Percentiles rank a stretch among this genome's conserved stretches.
Evolutionary conservation across 306 rosid genomes (phyloP).

Genomic region (Begonia masoniana): DNA sequence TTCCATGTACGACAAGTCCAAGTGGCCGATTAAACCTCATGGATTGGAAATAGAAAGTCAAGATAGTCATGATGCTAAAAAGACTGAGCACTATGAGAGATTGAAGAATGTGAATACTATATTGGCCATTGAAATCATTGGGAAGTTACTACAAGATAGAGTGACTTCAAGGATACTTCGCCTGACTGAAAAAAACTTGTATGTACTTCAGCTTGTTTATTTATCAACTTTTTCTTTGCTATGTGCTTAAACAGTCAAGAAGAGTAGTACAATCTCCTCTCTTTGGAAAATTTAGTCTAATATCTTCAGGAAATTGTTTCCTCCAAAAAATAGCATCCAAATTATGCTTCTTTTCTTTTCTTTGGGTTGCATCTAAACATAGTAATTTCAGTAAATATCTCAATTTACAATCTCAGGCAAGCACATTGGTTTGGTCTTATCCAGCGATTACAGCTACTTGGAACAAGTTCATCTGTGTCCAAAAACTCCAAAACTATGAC

Average conservation of each 20-base stretch:
- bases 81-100: slow-evolving; percentile 39
- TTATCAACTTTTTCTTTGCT: neutral
- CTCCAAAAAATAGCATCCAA: too few relatives aligned
- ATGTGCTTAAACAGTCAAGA: too few relatives aligned
- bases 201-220: slow-evolving; percentile 16
- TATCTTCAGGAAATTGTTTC: too few relatives aligned
- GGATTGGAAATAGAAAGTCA: slow-evolving; percentile 68
- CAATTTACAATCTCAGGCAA: slow-evolving; percentile 36
- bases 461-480: slow-evolving; percentile 50
- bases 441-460: slow-evolving; percentile 49
- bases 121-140: slow-evolving; percentile 65
- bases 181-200: slow-evolving; percentile 73
- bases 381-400: neutral
- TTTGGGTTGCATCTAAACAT: neutral
- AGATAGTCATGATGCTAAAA: slow-evolving; percentile 32
- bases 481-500: slow-evolving; percentile 56
- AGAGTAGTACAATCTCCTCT: too few relatives aligned
- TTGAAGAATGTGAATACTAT: slow-evolving; percentile 48
- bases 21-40: slow-evolving; percentile 49
- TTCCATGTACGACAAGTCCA: slow-evolving; percentile 46
- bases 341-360: neutral
- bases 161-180: slow-evolving; percentile 53
- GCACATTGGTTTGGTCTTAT: slow-evolving; percentile 61
- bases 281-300: too few relatives aligned
- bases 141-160: slow-evolving; percentile 59